These are phyloP conservation scores for Stereum hirsutum DNA, from an alignment of 1,284 basidiomycete species.

Conservation along the genomic window DNA sequence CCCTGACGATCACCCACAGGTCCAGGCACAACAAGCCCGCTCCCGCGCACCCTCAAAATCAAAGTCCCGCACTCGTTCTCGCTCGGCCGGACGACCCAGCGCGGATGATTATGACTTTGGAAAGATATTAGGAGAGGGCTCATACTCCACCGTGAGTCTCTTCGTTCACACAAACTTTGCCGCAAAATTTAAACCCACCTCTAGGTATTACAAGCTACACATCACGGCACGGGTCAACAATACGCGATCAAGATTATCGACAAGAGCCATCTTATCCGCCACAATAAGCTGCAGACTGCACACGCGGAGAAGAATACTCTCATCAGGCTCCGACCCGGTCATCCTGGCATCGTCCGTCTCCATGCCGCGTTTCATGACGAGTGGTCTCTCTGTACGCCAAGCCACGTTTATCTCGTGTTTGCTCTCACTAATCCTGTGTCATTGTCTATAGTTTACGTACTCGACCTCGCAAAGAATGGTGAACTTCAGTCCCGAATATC, in stretches of 20 bases:
- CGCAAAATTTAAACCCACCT: neutral
- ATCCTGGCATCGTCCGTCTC: constrained; percentile 78
- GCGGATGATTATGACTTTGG: constrained; percentile 65
- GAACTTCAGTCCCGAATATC: constrained; percentile 80
- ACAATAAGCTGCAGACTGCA: constrained; percentile 58
- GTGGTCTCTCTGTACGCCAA: constrained; percentile 69
- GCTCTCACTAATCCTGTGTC: neutral
- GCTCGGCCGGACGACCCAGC: constrained; percentile 35
- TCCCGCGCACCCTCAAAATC: constrained; percentile 27
- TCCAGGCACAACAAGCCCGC: constrained; percentile 13
- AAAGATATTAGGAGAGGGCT: constrained; percentile 66
- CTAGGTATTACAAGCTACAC: constrained; percentile 54
- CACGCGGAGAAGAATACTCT: constrained; percentile 59
- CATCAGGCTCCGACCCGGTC: constrained; percentile 52
- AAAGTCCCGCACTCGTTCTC: constrained; percentile 34
- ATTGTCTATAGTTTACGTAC: constrained; percentile 66
- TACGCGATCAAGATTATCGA: constrained; percentile 75
- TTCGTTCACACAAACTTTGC: constrained; percentile 6
- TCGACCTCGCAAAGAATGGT: constrained; percentile 86
- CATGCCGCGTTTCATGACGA: constrained; percentile 83
- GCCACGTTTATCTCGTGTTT: neutral
- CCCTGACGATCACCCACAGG: constrained; percentile 24
- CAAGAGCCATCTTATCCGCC: constrained; percentile 62
- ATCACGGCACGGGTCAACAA: constrained; percentile 46
- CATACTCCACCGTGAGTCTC: constrained; percentile 63